Evolutionary conservation across 805 yeast species (phyloP).

Genomic region (Saturnispora bothae): DNA sequence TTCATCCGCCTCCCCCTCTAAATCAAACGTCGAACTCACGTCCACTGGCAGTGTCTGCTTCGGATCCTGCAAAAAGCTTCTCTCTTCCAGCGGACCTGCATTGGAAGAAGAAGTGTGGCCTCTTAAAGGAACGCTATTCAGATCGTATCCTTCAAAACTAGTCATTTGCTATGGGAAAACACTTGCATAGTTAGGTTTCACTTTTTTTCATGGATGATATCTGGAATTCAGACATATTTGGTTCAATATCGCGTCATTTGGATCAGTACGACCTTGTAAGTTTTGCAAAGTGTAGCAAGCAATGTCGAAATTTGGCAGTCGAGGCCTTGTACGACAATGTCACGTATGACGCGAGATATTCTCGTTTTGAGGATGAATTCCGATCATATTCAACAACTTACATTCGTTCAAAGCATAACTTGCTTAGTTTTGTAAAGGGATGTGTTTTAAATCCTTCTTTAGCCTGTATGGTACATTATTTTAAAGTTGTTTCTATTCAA

Average conservation of each 20-base stretch:
- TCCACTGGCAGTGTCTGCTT: not conserved
- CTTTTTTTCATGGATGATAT: too few relatives aligned
- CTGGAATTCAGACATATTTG: constrained; percentile 18
- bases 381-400: constrained; percentile 7
- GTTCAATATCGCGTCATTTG: constrained; percentile 12
- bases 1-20: not conserved
- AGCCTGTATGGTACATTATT: constrained; percentile 2
- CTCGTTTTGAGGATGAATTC: constrained; percentile 21
- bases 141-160: not conserved
- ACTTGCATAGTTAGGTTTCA: too few relatives aligned
- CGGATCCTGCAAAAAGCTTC: too few relatives aligned
- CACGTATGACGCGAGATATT: constrained; percentile 18
- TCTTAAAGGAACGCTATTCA: not conserved
- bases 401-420: constrained; percentile 9
- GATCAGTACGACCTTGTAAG: constrained; percentile 20
- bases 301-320: constrained; percentile 8
- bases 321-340: constrained; percentile 15
- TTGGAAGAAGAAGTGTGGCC: too few relatives aligned
- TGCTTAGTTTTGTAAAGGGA: constrained; percentile 4
- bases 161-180: too few relatives aligned
- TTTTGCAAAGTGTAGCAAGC: constrained; percentile 10
- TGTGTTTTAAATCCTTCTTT: not conserved
- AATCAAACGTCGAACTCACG: not conserved
- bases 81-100: too few relatives aligned
- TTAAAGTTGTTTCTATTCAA: constrained; percentile 17